Conservation (phyloP, 139 green algal species). For the Picochlorum sp. region DNA sequence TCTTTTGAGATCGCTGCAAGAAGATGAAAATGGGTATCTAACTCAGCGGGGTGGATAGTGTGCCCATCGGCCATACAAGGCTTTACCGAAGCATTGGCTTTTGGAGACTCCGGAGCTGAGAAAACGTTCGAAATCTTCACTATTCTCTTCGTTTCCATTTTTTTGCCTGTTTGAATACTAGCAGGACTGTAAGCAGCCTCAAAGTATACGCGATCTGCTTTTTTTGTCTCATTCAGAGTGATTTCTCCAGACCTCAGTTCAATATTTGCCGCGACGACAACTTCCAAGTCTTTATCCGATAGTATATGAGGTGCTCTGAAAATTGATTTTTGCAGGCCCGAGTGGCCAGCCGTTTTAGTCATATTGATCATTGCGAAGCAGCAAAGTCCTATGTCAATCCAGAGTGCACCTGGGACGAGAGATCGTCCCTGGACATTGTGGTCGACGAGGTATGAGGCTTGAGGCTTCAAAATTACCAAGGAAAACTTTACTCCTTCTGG, state of each 20-base stretch:
- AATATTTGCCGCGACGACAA: conserved; percentile 1
- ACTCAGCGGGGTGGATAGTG: conserved; percentile 15
- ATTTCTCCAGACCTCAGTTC: neutral
- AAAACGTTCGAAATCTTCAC: too few species aligned
- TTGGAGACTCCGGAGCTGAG: too few species aligned
- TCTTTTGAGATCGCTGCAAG: neutral
- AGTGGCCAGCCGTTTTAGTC: neutral
- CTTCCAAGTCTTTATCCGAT: neutral
- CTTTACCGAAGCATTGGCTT: too few species aligned
- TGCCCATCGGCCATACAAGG: neutral
- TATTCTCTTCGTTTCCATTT: too few species aligned
- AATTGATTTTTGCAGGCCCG: neutral
- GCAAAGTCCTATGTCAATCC: conserved; percentile 16
- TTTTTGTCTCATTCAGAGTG: neutral
- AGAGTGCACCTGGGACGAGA: conserved; percentile 13
- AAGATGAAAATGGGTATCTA: conserved; percentile 25
- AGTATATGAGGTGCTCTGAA: conserved; percentile 23
- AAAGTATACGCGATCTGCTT: neutral
- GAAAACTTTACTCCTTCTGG: too few species aligned
- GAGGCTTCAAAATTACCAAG: neutral
- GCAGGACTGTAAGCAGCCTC: neutral
- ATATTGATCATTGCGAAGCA: conserved; percentile 19
- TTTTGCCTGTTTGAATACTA: neutral
- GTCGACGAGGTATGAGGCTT: conserved; percentile 16
- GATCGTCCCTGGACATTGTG: conserved; percentile 7